A percentile compares a stretch with the other conserved stretches of the same genome.
Evolutionary conservation across 495 filamentous ascomycete genomes (phyloP).

Genomic region (Penicillium odoratum): DNA sequence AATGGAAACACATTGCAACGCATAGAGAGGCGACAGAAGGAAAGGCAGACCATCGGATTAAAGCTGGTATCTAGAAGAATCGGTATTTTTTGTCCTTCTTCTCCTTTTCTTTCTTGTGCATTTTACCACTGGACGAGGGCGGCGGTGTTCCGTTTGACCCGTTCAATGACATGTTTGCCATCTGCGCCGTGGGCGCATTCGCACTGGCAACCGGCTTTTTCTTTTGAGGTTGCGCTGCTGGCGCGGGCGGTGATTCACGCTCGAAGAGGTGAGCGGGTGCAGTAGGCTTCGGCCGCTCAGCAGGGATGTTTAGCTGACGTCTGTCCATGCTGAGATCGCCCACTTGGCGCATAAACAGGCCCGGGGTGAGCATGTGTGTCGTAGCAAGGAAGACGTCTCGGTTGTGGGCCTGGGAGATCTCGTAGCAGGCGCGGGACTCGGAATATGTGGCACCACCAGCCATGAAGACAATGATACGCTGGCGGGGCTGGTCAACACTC

Average conservation of each 20-base stretch:
- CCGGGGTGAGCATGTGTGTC: conserved; percentile 84
- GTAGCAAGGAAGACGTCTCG: conserved; percentile 90
- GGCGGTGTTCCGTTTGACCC: conserved; percentile 34
- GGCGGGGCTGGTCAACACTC: conserved; percentile 73
- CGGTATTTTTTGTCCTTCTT: conserved; percentile 81
- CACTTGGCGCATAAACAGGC: conserved; percentile 77
- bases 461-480: conserved; percentile 93
- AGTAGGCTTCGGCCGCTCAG: conserved; percentile 73
- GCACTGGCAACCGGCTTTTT: conserved; percentile 33
- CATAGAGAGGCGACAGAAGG: conserved; percentile 10
- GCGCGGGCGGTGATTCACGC: conserved; percentile 57
- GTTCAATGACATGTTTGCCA: conserved; percentile 59
- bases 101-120: conserved; percentile 46
- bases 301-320: conserved; percentile 73
- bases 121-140: conserved; percentile 30
- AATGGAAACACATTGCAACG: conserved; percentile 14
- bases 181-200: conserved; percentile 43
- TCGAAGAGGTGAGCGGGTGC: conserved; percentile 89
- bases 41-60: not conserved
- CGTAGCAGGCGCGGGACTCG: conserved; percentile 86
- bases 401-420: conserved; percentile 66
- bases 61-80: conserved; percentile 59
- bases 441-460: conserved; percentile 93
- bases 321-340: conserved; percentile 74
- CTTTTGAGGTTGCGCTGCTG: conserved; percentile 39